Conservation (phyloP, 2,329 filamentous ascomycete species). For the Pseudogymnoascus sp. region DNA sequence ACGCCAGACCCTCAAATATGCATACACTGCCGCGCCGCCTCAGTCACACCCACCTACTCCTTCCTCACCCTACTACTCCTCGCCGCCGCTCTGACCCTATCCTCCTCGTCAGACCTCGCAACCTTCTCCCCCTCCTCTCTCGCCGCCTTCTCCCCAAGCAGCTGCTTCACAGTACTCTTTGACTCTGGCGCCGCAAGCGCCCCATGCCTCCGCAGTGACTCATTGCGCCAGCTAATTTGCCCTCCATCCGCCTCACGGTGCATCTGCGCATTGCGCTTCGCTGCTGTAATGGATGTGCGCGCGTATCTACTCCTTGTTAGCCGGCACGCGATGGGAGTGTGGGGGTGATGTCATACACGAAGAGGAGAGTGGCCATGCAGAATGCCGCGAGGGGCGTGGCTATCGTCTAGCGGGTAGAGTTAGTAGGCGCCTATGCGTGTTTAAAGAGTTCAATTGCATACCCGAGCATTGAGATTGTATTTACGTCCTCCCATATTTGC, state of each 20-base stretch:
- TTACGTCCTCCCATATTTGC: neutral
- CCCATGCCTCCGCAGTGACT: conserved; percentile 48
- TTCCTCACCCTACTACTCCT: neutral
- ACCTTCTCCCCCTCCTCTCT: conserved; percentile 14
- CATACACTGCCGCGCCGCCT: neutral
- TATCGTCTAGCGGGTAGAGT: conserved; percentile 34
- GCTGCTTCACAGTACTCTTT: conserved; percentile 29
- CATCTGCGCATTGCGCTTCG: conserved; percentile 57
- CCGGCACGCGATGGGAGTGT: too few species aligned
- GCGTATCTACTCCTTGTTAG: conserved; percentile 50
- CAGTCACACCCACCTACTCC: neutral
- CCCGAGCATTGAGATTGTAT: conserved; percentile 2
- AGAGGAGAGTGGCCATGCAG: conserved; percentile 47
- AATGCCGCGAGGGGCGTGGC: conserved; percentile 48
- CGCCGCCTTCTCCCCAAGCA: conserved; percentile 19
- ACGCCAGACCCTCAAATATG: neutral
- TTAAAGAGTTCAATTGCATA: neutral
- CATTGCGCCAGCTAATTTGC: conserved; percentile 48
- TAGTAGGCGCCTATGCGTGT: neutral
- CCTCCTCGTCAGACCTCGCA: conserved; percentile 19
- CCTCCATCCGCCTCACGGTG: conserved; percentile 53
- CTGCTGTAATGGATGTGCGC: conserved; percentile 58
- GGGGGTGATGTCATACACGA: conserved; percentile 35
- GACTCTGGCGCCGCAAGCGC: conserved; percentile 36
- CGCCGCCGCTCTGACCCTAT: conserved; percentile 19